A percentile compares a stretch with the other conserved stretches of the same genome.
phyloP scores from a whole-genome alignment of 345 rosid species.

The Pseudoturritis turrita region DNA sequence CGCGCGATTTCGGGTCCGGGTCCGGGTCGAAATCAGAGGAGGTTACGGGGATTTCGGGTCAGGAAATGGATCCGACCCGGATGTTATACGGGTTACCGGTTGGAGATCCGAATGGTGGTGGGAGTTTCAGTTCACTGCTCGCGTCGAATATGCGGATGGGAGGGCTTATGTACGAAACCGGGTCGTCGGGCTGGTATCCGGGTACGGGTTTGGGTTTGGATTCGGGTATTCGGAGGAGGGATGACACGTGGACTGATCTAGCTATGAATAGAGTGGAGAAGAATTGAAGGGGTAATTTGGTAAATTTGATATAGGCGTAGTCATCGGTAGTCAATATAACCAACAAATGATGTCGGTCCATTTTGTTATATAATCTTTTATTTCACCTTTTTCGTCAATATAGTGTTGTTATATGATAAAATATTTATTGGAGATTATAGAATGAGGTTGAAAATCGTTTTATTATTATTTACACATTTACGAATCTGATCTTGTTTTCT shows the following conservation, averaged over 20 bases:
- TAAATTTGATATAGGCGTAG: neutral
- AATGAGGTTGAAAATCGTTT: neutral
- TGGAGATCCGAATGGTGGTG: constrained; percentile 39
- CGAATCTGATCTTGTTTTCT: too few species aligned
- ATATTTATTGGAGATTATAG: neutral
- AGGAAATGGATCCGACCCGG: constrained; percentile 39
- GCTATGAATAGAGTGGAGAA: constrained; percentile 37
- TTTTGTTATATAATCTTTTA: neutral
- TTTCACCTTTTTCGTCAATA: neutral
- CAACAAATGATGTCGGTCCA: constrained; percentile 17
- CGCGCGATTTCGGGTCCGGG: constrained; percentile 1
- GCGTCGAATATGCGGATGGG: constrained; percentile 40
- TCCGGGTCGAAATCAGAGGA: neutral
- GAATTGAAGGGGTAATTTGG: constrained; percentile 19
- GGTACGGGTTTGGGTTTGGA: constrained; percentile 29
- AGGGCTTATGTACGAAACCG: constrained; percentile 38
- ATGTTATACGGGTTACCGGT: constrained; percentile 40
- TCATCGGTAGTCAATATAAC: neutral
- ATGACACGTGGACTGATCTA: constrained; percentile 62
- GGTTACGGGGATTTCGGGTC: constrained; percentile 4
- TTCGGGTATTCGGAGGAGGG: constrained; percentile 25
- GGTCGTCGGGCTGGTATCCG: constrained; percentile 41
- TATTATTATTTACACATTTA: too few species aligned
- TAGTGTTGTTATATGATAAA: neutral
- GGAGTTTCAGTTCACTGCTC: constrained; percentile 59